A percentile compares a stretch with the other conserved stretches of the same genome.
Evolutionary conservation across 371 early-diverging fungal genomes (phyloP).

Genomic region (Vairimorpha necatrix): DNA sequence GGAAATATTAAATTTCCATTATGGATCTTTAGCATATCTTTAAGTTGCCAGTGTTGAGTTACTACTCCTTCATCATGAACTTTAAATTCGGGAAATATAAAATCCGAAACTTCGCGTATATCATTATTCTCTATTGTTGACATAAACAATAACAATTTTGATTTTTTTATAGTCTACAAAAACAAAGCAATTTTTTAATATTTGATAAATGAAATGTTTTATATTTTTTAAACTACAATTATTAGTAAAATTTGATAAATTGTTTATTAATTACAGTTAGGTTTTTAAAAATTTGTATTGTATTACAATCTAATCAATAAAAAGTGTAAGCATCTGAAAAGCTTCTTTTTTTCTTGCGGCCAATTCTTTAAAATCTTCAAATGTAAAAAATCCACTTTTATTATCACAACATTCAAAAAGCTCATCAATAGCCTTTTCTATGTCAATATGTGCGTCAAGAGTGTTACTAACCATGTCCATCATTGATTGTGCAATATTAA

Average conservation of each 20-base stretch:
- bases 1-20: conserved; percentile 48
- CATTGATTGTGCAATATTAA: conserved; percentile 29
- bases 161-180: neutral
- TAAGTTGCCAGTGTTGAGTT: conserved; percentile 73
- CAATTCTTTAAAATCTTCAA: conserved; percentile 58
- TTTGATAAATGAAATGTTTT: neutral
- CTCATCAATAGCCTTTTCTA: conserved; percentile 20
- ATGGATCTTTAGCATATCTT: conserved; percentile 69
- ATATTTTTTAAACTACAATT: neutral
- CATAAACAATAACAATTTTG: no score
- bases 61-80: conserved; percentile 47
- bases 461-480: conserved; percentile 46
- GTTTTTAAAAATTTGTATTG: no score
- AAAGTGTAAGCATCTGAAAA: conserved; percentile 42
- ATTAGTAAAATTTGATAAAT: no score
- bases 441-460: conserved; percentile 40
- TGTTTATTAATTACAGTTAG: no score
- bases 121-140: conserved; percentile 12
- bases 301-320: conserved; percentile 31
- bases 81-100: conserved; percentile 40
- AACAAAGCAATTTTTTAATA: no score
- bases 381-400: conserved; percentile 56
- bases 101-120: conserved; percentile 6
- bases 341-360: conserved; percentile 15
- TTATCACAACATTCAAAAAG: conserved; percentile 45